phyloP scores from a whole-genome alignment of 495 filamentous ascomycete genomes.

The Platismatia glauca region DNA sequence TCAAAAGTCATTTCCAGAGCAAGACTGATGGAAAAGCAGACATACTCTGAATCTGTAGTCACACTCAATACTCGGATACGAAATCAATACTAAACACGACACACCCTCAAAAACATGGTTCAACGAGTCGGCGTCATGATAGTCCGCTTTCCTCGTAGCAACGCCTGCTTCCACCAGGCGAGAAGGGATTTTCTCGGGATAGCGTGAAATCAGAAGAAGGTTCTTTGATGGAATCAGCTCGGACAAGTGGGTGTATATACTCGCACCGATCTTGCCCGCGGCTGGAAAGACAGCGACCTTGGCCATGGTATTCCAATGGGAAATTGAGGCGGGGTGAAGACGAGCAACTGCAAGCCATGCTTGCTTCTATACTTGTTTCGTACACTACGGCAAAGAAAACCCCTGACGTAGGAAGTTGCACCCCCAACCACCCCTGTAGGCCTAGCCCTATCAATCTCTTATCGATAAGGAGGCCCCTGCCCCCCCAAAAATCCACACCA shows the following conservation, averaged over 20 bases:
- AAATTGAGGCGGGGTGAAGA: no score
- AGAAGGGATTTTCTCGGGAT: slow-evolving; percentile 33
- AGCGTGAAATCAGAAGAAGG: slow-evolving; percentile 39
- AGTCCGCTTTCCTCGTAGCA: slow-evolving; percentile 32
- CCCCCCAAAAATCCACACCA: neutral
- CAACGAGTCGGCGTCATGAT: slow-evolving; percentile 29
- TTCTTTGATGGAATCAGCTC: slow-evolving; percentile 32
- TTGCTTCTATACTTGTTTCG: no score
- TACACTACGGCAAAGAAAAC: no score
- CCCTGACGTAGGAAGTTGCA: no score
- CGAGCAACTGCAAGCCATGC: no score
- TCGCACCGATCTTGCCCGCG: slow-evolving; percentile 39
- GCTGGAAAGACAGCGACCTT: slow-evolving; percentile 46
- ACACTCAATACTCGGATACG: slow-evolving; percentile 37
- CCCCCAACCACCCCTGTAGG: no score
- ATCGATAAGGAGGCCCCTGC: neutral
- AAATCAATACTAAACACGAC: slow-evolving; percentile 34
- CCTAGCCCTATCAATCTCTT: neutral
- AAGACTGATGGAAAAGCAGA: no score
- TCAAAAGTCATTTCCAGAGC: no score
- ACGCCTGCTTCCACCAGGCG: slow-evolving; percentile 27
- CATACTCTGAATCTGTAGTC: slow-evolving; percentile 30
- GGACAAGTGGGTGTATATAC: slow-evolving; percentile 38
- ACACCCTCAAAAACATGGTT: slow-evolving; percentile 32
- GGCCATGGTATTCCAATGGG: neutral